Conservation (phyloP, 768 basidiomycete genomes). For the Boletus insuetus region DNA sequence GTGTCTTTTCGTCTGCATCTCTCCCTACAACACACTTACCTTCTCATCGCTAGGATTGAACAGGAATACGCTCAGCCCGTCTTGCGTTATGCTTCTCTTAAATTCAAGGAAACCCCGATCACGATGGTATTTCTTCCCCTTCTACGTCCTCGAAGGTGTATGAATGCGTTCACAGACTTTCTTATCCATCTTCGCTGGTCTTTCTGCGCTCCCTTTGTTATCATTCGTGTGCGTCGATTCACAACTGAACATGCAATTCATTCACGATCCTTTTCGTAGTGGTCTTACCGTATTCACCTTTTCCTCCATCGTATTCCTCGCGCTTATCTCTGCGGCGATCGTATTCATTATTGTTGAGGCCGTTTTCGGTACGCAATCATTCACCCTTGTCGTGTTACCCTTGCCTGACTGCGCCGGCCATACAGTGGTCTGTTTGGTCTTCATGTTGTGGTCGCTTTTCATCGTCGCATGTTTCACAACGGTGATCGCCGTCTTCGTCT, state of each 20-base stretch:
- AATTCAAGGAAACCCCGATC: slow-evolving; percentile 25
- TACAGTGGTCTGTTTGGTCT: slow-evolving; percentile 35
- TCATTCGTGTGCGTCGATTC: slow-evolving; percentile 39
- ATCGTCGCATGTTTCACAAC: slow-evolving; percentile 36
- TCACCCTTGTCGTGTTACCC: background rate
- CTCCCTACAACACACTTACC: background rate
- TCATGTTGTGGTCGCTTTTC: slow-evolving; percentile 32
- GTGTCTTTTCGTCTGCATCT: slow-evolving; percentile 2
- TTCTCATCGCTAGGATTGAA: slow-evolving; percentile 37
- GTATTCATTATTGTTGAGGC: slow-evolving; percentile 32
- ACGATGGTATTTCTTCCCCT: slow-evolving; percentile 19
- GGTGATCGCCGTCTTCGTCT: slow-evolving; percentile 27
- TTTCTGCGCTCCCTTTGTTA: slow-evolving; percentile 34
- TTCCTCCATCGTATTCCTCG: slow-evolving; percentile 36
- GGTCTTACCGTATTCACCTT: slow-evolving; percentile 36
- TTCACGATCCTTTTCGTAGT: slow-evolving; percentile 6
- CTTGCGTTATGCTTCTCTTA: slow-evolving; percentile 19
- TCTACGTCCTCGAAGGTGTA: background rate
- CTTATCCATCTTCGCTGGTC: slow-evolving; percentile 36
- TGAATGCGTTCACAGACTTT: slow-evolving; percentile 36
- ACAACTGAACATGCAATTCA: slow-evolving; percentile 6
- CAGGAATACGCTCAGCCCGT: slow-evolving; percentile 43
- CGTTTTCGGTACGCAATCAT: slow-evolving; percentile 23
- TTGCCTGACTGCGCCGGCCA: slow-evolving; percentile 1
- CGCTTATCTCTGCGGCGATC: slow-evolving; percentile 33